These are phyloP conservation scores for Fusarium clavum DNA, from an alignment of 2,329 filamentous ascomycete species.

Conservation along the genomic window DNA sequence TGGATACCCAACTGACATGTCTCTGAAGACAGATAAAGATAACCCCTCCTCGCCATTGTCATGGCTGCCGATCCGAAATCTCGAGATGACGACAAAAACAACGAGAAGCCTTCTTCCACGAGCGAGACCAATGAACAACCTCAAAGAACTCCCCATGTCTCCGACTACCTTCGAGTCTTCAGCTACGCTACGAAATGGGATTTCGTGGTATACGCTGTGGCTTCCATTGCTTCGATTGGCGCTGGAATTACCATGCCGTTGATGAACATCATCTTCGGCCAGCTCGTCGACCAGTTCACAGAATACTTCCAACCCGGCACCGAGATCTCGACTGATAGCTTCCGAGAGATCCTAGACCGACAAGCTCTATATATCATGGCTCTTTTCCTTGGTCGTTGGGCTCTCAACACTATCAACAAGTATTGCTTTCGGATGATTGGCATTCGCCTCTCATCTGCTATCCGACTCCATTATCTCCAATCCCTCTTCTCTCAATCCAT, in stretches of 20 bases:
- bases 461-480: slow-evolving; percentile 63
- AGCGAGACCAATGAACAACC: neutral
- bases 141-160: slow-evolving; percentile 27
- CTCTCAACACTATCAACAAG: slow-evolving; percentile 41
- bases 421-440: slow-evolving; percentile 60
- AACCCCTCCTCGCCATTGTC: fast-evolving
- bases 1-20: neutral
- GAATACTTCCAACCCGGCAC: slow-evolving; percentile 42
- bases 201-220: slow-evolving; percentile 46
- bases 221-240: slow-evolving; percentile 49
- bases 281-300: slow-evolving; percentile 48
- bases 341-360: slow-evolving; percentile 21
- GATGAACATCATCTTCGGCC: slow-evolving; percentile 54
- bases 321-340: slow-evolving; percentile 19
- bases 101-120: neutral
- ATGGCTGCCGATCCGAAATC: slow-evolving; percentile 7
- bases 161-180: slow-evolving; percentile 47
- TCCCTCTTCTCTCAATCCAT: slow-evolving; percentile 64
- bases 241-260: slow-evolving; percentile 51
- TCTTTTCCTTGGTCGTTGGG: slow-evolving; percentile 42
- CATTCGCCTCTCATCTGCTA: slow-evolving; percentile 61
- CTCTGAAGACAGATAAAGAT: fast-evolving
- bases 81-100: neutral
- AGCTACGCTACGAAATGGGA: slow-evolving; percentile 50
- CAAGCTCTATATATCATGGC: slow-evolving; percentile 46